Percentiles rank a stretch among this genome's conserved stretches.
Evolutionary conservation across 257 asterid species (phyloP).

Genomic region (Solanum chmielewskii): DNA sequence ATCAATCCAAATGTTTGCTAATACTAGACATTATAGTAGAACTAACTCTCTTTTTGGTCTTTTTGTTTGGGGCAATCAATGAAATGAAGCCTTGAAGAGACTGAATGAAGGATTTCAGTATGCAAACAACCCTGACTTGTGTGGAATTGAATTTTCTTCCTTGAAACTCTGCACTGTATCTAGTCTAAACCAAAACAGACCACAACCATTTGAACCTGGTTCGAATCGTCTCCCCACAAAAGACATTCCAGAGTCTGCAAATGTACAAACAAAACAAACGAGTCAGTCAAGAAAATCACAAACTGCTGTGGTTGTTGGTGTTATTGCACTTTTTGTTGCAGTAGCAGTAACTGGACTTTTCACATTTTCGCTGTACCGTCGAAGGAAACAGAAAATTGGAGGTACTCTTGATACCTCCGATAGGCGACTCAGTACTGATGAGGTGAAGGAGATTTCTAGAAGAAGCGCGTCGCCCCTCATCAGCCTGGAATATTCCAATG

Average conservation of each 20-base stretch:
- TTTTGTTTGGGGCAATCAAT: constrained; percentile 1
- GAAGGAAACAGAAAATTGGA: constrained; percentile 66
- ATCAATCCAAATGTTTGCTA: not conserved
- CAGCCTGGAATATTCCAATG: constrained; percentile 63
- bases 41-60: not conserved
- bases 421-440: constrained; percentile 57
- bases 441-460: constrained; percentile 42
- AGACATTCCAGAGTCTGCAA: constrained; percentile 79
- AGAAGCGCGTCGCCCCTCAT: constrained; percentile 82
- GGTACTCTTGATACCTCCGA: constrained; percentile 50
- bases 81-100: constrained; percentile 60
- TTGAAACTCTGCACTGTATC: constrained; percentile 44
- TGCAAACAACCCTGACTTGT: constrained; percentile 57
- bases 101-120: constrained; percentile 77
- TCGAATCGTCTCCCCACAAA: constrained; percentile 44
- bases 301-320: constrained; percentile 31
- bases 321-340: constrained; percentile 29
- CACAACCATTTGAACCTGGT: constrained; percentile 56
- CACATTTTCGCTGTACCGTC: constrained; percentile 61
- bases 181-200: constrained; percentile 29
- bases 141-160: constrained; percentile 51
- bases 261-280: constrained; percentile 23
- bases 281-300: constrained; percentile 31
- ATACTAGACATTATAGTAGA: not conserved
- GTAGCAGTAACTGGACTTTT: constrained; percentile 38